Base-by-base conservation (phyloP, 2,329 filamentous ascomycete species). In the Onygenales sp. region DNA sequence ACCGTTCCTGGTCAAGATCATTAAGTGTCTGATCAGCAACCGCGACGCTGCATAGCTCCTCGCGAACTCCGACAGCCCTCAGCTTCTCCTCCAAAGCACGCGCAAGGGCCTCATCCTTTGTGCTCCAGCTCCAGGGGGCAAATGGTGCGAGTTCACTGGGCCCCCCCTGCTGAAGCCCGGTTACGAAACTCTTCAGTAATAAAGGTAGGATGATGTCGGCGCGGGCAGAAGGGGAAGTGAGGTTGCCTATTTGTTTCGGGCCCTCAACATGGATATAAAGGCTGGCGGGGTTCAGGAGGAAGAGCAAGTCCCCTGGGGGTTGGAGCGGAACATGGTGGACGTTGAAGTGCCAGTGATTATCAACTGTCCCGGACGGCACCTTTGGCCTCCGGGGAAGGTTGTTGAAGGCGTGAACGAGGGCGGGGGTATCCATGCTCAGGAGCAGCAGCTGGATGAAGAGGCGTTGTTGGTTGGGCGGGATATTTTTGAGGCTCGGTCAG, bases 321-420 rank as follows among this genome's bases (percentile, higher is more conserved):
- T 50, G 21, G 27, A 59, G 35, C 5, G 56, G 32, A 8, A 60
- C 52, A 51, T 59, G 53, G 33, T 52, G 45, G 43, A 59, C 55
- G 52, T 42, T 55, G 52, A 60, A 51, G 47, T 60, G 50, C 54
- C 57, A 60, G 41, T 57, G 43, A 45, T 58, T 59, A 4, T 42
- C 41, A 11, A 32, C 27, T n/a, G 48, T 17, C 9, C 57, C 54
- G 4, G 52, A 51, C 5, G 53, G 58, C 5, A 50, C 43, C 17
- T 45, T 43, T 31, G 45, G 13, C n/a, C 43, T 50, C 7, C 51
- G 54, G 27, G 56, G 54, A 11, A 59, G 51, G 31, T 48, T 46
- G 43, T 59, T 58, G 38, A 59, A 57, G 7, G 43, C 38, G n/a
- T 35, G 39, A 13, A 56, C 54, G n/a, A 54, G n/a, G n/a, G n/a